These are phyloP conservation scores for Colletotrichum ledebouriae DNA, from an alignment of 2,329 filamentous ascomycete species.

Conservation along the genomic window DNA sequence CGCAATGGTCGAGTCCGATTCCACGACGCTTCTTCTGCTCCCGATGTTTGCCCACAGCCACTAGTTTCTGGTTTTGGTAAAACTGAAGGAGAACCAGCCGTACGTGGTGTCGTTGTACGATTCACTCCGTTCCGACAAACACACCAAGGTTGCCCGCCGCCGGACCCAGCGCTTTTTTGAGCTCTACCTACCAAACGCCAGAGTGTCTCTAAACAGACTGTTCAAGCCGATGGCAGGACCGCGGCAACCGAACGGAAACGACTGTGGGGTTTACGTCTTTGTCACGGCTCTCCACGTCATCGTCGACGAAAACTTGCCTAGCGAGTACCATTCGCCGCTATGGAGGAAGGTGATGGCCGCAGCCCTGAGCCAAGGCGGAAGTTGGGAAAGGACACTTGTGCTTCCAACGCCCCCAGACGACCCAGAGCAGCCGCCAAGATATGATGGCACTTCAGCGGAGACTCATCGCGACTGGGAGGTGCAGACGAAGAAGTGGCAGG, in stretches of 20 bases:
- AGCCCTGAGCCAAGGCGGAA: not conserved
- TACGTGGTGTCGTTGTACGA: not conserved
- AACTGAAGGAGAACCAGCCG: not conserved
- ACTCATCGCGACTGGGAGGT: not conserved
- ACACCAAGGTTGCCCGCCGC: not conserved
- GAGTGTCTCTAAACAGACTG: accelerated
- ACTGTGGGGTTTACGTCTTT: not conserved
- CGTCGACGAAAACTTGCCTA: not conserved
- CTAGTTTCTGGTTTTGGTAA: not conserved
- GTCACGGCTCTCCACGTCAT: not conserved
- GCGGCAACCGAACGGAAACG: not conserved
- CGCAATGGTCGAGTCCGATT: not conserved
- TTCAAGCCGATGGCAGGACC: not conserved
- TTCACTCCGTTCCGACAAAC: accelerated
- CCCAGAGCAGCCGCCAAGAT: not conserved
- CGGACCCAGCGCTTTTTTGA: not conserved
- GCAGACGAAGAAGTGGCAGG: not conserved
- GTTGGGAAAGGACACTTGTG: accelerated
- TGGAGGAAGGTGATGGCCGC: not conserved
- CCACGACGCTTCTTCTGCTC: not conserved
- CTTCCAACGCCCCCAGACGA: not conserved
- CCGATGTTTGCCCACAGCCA: not conserved
- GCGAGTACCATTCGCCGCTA: not conserved
- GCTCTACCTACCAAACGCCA: not conserved
- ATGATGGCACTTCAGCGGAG: not conserved